Base-by-base conservation (phyloP, 768 basidiomycete genomes). In the Phlebiopsis flavidoalba region DNA sequence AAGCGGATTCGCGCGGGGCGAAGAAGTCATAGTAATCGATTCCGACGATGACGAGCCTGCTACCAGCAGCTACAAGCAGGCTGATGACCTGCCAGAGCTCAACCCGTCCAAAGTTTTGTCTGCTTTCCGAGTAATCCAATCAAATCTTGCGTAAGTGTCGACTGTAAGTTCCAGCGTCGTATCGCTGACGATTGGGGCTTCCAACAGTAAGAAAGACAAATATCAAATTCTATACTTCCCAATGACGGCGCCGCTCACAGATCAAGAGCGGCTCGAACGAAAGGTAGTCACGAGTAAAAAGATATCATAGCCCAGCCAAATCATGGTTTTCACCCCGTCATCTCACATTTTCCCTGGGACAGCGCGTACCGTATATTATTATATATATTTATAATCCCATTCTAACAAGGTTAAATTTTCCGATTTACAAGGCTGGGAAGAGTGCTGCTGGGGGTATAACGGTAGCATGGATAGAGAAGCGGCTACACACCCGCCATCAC, bases 181-280 rank as follows among this genome's bases (percentile, higher is more conserved):
- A 19, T 21, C 54, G 15, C 46, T 57, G 19, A 57, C 19, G 15
- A 57, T 15, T 46, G 60, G 58, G 65, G 26, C 2, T 14, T 24
- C 7, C n/a, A 21, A n/a, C 64, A 86, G 86, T 61, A 76, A 73
- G 63, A 69, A 79, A 65, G 75, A 82, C 60, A 78, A 88, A 49
- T 94, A 91, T 69, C 94, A 97, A 70, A 83, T 96, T 17, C 76
- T 97, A 33, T 89, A 86, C 67, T 94, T 95, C 66, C 88, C 91
- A 0, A 80, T 94, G 74, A 80, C 77, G 0, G 75, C 79, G 1
- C 85, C 89, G 6, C 73, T 94, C 53, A 79, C 79, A 1, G 79
- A 83, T 12, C 56, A 67, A 24, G 82, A 93, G 68, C 82, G 78
- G 61, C 66, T 62, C 52, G 63, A 65, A 48, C 76, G 81, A 58